Base-by-base conservation (phyloP, 495 filamentous ascomycete species). In the Trichocladium uniseriatum region DNA sequence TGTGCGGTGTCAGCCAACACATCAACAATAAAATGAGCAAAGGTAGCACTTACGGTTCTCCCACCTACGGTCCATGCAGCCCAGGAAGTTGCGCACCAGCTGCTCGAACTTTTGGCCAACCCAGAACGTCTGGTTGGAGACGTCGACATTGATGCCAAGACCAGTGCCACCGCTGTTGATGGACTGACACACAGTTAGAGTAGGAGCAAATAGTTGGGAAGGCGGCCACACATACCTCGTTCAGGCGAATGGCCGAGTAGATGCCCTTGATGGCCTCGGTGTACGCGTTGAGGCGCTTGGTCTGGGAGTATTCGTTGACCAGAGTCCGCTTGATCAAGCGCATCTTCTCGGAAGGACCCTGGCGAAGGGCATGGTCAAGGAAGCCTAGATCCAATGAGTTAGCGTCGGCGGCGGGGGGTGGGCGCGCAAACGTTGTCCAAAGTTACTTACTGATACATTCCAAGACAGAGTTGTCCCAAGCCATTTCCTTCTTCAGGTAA, bases 281-380 rank as follows among this genome's bases (percentile, higher is more conserved):
- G 15, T 24, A 40, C n/a, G 11, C 11, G 51, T 59, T 59, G 35
- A 51, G 45, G 5, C 20, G 36, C 28, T 19, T 52, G 19, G 21
- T 47, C 46, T 44, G 3, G 1, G 54, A 43, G 2, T 38, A 32
- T 3, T 53, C 49, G 37, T 82, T 82, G 61, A 89, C 94, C 68
- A 92, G 94, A 1, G 79, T 83, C 19, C 87, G 83, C 62, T 84
- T 89, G 58, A 94, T 80, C 1, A 76, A 68, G 1, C 78, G 73
- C 57, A 81, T 81, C 6, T 70, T 64, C 51, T 76, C 69, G 0
- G 80, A 79, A 0, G 92, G 88, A 2, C 60, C 67, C 65, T 94
- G 82, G 11, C 91, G 87, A 32, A 98, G 66, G 16, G 87, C 68
- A 60, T 98, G 92, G 52, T 98, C 91, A 2, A 97, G 69, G 65